Evolutionary conservation across 805 yeast species (phyloP).

Genomic region (Candida adriatica): DNA sequence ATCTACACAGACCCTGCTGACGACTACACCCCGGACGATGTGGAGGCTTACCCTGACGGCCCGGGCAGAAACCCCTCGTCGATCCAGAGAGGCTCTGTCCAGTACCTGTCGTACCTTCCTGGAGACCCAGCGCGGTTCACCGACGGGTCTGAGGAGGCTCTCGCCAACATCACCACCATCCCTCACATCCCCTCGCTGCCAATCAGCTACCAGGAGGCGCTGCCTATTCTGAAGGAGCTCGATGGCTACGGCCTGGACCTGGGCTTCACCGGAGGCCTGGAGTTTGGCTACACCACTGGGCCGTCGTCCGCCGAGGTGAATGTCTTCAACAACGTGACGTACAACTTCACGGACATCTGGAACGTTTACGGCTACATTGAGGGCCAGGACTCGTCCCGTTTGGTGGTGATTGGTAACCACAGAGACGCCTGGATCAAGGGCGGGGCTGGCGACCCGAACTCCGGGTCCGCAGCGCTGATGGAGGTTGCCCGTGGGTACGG

Average conservation of each 20-base stretch:
- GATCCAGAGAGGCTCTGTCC: slow-evolving; percentile 72
- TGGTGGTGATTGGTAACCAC: slow-evolving; percentile 65
- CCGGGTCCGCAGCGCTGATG: slow-evolving; percentile 59
- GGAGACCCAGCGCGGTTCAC: slow-evolving; percentile 68
- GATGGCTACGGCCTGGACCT: slow-evolving; percentile 51
- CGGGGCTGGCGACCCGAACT: slow-evolving; percentile 75
- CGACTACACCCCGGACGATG: slow-evolving; percentile 51
- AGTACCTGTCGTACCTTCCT: slow-evolving; percentile 51
- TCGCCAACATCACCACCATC: slow-evolving; percentile 40
- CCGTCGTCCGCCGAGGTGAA: slow-evolving; percentile 42
- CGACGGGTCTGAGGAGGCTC: slow-evolving; percentile 55
- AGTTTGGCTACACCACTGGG: slow-evolving; percentile 45
- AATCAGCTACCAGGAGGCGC: slow-evolving; percentile 54
- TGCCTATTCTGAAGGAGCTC: slow-evolving; percentile 52
- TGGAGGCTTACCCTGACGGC: slow-evolving; percentile 63
- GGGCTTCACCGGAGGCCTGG: slow-evolving; percentile 42
- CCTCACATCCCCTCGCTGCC: slow-evolving; percentile 71
- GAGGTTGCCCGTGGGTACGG: slow-evolving; percentile 59
- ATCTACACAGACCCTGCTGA: slow-evolving; percentile 69
- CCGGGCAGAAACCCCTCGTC: slow-evolving; percentile 73
- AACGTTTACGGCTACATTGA: slow-evolving; percentile 57
- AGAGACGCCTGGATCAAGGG: slow-evolving; percentile 78
- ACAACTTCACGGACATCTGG: slow-evolving; percentile 51
- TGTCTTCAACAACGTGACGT: slow-evolving; percentile 54
- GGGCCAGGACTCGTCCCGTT: slow-evolving; percentile 47